phyloP scores from a whole-genome alignment of 768 basidiomycete genomes.

The Boletus fagicola region DNA sequence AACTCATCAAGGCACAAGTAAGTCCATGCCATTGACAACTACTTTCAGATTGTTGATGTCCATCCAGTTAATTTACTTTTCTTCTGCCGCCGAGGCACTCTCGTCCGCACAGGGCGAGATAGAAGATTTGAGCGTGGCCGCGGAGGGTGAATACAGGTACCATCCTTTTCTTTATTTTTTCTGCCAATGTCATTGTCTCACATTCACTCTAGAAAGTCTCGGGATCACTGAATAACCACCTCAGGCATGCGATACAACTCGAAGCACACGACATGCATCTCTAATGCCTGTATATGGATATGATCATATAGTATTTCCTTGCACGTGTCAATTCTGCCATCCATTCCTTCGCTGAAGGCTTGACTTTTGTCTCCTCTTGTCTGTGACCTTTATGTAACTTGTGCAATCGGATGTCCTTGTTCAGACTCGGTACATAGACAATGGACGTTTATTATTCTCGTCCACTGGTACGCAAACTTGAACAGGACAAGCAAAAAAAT shows the following conservation, averaged over 20 bases:
- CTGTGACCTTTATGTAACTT: slow-evolving; percentile 10
- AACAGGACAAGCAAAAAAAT: too few species aligned
- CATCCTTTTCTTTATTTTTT: not conserved
- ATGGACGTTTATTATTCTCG: not conserved
- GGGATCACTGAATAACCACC: slow-evolving; percentile 66
- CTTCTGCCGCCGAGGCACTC: slow-evolving; percentile 75
- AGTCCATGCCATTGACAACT: slow-evolving; percentile 7
- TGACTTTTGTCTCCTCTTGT: slow-evolving; percentile 5
- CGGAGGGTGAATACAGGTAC: slow-evolving; percentile 93
- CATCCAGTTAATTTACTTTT: slow-evolving; percentile 64
- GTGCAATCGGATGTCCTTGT: slow-evolving; percentile 8
- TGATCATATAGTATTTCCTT: slow-evolving; percentile 12
- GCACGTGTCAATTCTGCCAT: slow-evolving; percentile 2
- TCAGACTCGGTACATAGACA: not conserved
- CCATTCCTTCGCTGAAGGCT: not conserved
- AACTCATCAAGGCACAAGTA: slow-evolving; percentile 87
- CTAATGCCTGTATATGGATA: slow-evolving; percentile 12
- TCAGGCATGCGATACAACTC: not conserved
- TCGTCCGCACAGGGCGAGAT: slow-evolving; percentile 86
- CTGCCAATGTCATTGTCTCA: slow-evolving; percentile 3
- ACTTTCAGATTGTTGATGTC: slow-evolving; percentile 5
- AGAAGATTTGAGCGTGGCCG: slow-evolving; percentile 88
- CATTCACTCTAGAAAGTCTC: slow-evolving; percentile 62
- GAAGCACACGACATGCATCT: not conserved
- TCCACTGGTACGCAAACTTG: too few species aligned